Percentiles rank a stretch among this genome's conserved stretches.
Evolutionary conservation across 495 filamentous ascomycete species (phyloP).

Genomic region (Penicillium cosmopolitanum): DNA sequence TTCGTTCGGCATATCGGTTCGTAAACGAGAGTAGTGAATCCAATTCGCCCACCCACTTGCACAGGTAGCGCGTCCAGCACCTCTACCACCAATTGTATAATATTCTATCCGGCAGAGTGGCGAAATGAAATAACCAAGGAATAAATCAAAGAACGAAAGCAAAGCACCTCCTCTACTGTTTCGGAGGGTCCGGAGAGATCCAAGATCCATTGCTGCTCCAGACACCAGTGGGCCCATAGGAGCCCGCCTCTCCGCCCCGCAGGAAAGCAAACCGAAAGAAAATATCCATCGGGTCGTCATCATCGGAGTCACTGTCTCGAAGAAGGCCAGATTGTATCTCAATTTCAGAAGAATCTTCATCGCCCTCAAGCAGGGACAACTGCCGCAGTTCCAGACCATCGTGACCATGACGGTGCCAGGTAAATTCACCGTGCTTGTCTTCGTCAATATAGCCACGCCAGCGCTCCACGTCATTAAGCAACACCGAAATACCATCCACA

Average conservation of each 20-base stretch:
- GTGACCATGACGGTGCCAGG: conserved; percentile 51
- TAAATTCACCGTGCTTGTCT: conserved; percentile 46
- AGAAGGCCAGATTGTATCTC: conserved; percentile 28
- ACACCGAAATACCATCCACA: conserved; percentile 82
- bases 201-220: conserved; percentile 75
- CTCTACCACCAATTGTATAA: conserved; percentile 17
- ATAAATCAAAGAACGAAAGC: conserved; percentile 1
- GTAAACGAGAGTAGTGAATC: conserved; percentile 14
- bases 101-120: conserved; percentile 23
- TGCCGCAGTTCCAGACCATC: conserved; percentile 43
- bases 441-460: conserved; percentile 65
- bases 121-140: neutral
- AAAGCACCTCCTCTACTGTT: conserved; percentile 22
- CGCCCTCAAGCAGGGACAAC: conserved; percentile 20
- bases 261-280: conserved; percentile 90
- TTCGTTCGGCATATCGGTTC: conserved; percentile 21
- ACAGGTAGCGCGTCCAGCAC: conserved; percentile 26
- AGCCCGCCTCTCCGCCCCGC: conserved; percentile 65
- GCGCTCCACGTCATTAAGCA: conserved; percentile 94
- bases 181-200: conserved; percentile 49
- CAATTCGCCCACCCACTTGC: conserved; percentile 7
- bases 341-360: conserved; percentile 14
- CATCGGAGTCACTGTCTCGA: conserved; percentile 39
- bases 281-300: conserved; percentile 53
- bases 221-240: conserved; percentile 81